These are phyloP conservation scores for Testicularia cyperi DNA, from an alignment of 1,284 basidiomycete species.

Conservation along the genomic window DNA sequence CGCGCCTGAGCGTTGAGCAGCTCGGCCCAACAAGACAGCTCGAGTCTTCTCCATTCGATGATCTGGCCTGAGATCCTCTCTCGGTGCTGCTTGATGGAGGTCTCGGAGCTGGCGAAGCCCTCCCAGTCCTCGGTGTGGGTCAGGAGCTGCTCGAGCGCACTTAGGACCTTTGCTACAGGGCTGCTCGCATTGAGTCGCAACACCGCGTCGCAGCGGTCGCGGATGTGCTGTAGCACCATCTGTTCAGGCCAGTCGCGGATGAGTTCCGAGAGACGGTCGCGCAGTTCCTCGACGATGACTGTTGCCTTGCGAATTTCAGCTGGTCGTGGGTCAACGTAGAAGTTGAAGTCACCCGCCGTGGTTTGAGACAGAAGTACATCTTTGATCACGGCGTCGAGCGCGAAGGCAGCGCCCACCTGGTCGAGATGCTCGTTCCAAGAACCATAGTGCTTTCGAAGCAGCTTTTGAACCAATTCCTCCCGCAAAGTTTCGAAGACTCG, in stretches of 20 bases:
- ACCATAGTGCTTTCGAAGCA: constrained; percentile 28
- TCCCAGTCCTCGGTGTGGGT: constrained; percentile 95
- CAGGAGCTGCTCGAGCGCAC: constrained; percentile 82
- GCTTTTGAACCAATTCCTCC: constrained; percentile 17
- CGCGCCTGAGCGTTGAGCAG: constrained; percentile 67
- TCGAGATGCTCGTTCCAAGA: constrained; percentile 38
- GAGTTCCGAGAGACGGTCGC: constrained; percentile 61
- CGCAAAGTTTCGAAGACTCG: constrained; percentile 14
- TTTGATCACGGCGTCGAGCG: constrained; percentile 31
- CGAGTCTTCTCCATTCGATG: constrained; percentile 85
- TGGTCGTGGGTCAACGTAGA: constrained; percentile 51
- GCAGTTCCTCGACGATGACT: constrained; percentile 39
- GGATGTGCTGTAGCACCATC: constrained; percentile 86
- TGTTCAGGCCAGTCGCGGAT: constrained; percentile 92
- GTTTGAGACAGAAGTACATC: constrained; percentile 11
- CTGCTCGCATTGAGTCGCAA: constrained; percentile 70
- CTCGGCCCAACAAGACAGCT: constrained; percentile 82
- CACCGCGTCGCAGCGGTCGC: constrained; percentile 73
- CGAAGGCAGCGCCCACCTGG: constrained; percentile 38
- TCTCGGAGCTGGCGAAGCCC: constrained; percentile 83
- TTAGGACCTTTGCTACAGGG: constrained; percentile 80
- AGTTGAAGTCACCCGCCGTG: constrained; percentile 37
- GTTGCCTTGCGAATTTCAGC: constrained; percentile 39
- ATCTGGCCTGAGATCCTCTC: constrained; percentile 73
- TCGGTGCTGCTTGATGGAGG: constrained; percentile 73